phyloP scores from a whole-genome alignment of 305 asterid genomes.

The Petunia hybrid region DNA sequence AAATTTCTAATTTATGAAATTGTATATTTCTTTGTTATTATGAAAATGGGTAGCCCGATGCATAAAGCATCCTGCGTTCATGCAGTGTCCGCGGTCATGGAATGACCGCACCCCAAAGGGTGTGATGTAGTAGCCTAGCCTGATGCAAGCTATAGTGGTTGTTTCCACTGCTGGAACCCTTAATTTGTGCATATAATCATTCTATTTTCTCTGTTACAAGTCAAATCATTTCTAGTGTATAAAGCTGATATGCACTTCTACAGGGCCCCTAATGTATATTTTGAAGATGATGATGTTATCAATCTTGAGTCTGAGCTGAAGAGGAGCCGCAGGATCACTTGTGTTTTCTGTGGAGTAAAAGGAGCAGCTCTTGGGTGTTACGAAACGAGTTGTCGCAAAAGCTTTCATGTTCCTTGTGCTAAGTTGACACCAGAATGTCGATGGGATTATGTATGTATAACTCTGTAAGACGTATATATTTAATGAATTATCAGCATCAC shows the following conservation, averaged over 20 bases:
- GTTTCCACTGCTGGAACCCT: neutral
- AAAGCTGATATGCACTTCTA: constrained; percentile 29
- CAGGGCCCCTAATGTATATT: constrained; percentile 99
- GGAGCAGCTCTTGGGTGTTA: constrained; percentile 99
- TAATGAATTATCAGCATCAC: constrained; percentile 21
- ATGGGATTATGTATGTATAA: constrained; percentile 80
- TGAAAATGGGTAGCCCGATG: too few species aligned
- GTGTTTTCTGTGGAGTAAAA: constrained; percentile 83
- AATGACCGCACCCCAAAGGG: too few species aligned
- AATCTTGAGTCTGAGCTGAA: constrained; percentile 84
- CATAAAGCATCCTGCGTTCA: too few species aligned
- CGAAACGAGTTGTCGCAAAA: constrained; percentile 82
- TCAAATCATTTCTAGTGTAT: constrained; percentile 16
- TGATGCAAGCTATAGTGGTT: too few species aligned
- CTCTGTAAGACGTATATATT: neutral
- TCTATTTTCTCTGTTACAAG: constrained; percentile 11
- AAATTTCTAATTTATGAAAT: neutral
- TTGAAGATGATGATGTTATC: constrained; percentile 65
- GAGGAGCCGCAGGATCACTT: constrained; percentile 80
- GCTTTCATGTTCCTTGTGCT: constrained; percentile 97
- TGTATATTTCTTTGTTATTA: neutral
- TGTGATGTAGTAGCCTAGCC: too few species aligned
- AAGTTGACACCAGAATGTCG: constrained; percentile 77
- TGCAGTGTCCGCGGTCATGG: too few species aligned
- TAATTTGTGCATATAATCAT: neutral